Evolutionary conservation across 257 asterid species (phyloP), one percentile per base, ranked within the genome.

Genomic region (Phtheirospermum japonicum): DNA sequence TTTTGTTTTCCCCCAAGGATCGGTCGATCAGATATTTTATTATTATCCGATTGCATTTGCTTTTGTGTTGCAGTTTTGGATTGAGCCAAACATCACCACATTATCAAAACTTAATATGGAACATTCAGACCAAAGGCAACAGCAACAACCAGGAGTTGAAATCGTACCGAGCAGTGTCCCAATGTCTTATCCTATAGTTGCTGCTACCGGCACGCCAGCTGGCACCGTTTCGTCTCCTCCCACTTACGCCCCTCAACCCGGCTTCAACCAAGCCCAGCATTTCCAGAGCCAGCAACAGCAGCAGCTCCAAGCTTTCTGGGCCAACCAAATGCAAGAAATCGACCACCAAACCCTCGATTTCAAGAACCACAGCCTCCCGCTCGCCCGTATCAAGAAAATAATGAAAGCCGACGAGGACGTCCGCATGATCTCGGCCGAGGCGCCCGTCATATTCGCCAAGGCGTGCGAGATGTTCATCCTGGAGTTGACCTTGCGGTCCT

Each of bases 401-500:
- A 85, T 85, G 93, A 85, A 85, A 72, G 80, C 88, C 0, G 93
- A 85, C 49, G 88, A 78, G 73, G 89, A 82, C 31, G 93, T 85
- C 3, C 61, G 79, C 42, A 79, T 85, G 88, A 82, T 85, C 10
- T 85, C 93, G 12, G 84, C 88, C 7, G 93, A 85, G 71, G 93
- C 93, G 18, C 86, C 89, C 0, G 80, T 85, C 6, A 54, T 85
- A 32, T 85, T 85, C 4, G 83, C 93, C 20, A 85, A 85, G 71
- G 94, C 94, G 0, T 85, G 89, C 10, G 89, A 85, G 76, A 82
- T 85, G 81, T 82, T 85, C 75, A 79, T 82, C 69, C 51, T 82
- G 82, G 94, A 85, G 74, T 74, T 85, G 48, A 85, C 85, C 0
- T 65, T 82, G 43, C 76, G 89, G 32, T 76, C 89, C 4, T 82